Base-by-base conservation (phyloP, 768 basidiomycete species). In the Thelephora aurantiotincta region DNA sequence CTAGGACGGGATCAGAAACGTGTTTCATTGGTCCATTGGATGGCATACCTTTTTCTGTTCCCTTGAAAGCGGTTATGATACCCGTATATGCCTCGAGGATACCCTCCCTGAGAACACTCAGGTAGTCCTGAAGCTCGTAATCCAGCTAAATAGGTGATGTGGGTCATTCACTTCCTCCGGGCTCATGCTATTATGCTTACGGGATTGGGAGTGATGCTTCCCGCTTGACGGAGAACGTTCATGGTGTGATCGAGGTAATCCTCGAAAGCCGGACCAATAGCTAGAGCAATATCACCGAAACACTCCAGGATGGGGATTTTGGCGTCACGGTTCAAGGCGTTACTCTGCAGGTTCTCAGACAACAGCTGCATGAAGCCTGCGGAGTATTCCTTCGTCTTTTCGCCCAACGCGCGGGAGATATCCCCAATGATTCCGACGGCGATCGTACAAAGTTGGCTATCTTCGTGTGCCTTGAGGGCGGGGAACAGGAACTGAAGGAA, bases 81-180 rank as follows among this genome's bases (percentile, higher is more conserved):
- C 94, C 93, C 4, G 88, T 94, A 58, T 96, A 97, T 2, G 96
- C 94, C 63, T 99, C 96, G 30, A 97, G 68, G 54, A 99, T 97
- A 41, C 91, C 91, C 57, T 98, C 96, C 34, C 96, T 79, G 48
- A 99, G 72, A 46, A 78, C 77, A 46, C 78, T 73, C 41, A 94
- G 89, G 58, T 98, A 98, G 54, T 99, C 96, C 48, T 93, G 74
- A 48, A 93, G 75, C 52, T 94, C 91, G 54, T 80, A 86, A 60
- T 93, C 88, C 33, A 83, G 76, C 88, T 77, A 33, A n/a, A 54
- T 37, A 12, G 43, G 26, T 18, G 36, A n/a, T n/a, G 20, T 18
- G 13, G 42, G 14, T 12, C 38, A 2, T 9, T 16, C 9, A 9
- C 9, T 30, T 23, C 23, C 38, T 16, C 26, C 11, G 12, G 16